phyloP scores from a whole-genome alignment of 768 basidiomycete genomes.

The Leccinum broughii region DNA sequence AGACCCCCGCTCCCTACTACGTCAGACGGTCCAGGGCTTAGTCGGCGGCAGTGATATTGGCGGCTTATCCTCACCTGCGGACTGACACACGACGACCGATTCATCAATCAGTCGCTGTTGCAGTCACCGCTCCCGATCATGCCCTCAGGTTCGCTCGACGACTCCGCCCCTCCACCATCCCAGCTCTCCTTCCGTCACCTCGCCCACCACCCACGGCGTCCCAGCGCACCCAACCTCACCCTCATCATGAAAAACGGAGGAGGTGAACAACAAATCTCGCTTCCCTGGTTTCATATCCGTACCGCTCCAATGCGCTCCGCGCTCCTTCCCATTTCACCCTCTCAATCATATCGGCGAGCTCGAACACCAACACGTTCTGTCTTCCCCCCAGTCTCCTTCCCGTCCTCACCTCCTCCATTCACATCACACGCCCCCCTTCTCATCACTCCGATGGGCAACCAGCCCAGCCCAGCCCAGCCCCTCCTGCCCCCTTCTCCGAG shows the following conservation, averaged over 20 bases:
- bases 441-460: conserved; percentile 44
- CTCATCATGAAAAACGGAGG: conserved; percentile 59
- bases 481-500: conserved; percentile 36
- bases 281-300: conserved; percentile 62
- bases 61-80: too few relatives aligned
- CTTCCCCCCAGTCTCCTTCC: conserved; percentile 25
- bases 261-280: conserved; percentile 39
- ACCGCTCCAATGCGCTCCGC: conserved; percentile 58
- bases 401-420: conserved; percentile 64
- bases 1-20: too few relatives aligned
- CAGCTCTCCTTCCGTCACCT: conserved; percentile 47
- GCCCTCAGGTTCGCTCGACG: conserved; percentile 43
- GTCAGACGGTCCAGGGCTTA: too few relatives aligned
- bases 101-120: too few relatives aligned
- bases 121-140: conserved; percentile 49
- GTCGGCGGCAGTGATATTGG: too few relatives aligned
- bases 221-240: conserved; percentile 44
- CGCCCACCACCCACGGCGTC: conserved; percentile 54
- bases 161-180: conserved; percentile 64
- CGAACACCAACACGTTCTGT: conserved; percentile 10
- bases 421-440: conserved; percentile 55
- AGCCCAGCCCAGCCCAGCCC: conserved; percentile 35
- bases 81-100: too few relatives aligned
- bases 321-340: conserved; percentile 52
- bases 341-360: conserved; percentile 19